phyloP scores from a whole-genome alignment of 2,329 filamentous ascomycete genomes.

The Leptoxyphium fumago region DNA sequence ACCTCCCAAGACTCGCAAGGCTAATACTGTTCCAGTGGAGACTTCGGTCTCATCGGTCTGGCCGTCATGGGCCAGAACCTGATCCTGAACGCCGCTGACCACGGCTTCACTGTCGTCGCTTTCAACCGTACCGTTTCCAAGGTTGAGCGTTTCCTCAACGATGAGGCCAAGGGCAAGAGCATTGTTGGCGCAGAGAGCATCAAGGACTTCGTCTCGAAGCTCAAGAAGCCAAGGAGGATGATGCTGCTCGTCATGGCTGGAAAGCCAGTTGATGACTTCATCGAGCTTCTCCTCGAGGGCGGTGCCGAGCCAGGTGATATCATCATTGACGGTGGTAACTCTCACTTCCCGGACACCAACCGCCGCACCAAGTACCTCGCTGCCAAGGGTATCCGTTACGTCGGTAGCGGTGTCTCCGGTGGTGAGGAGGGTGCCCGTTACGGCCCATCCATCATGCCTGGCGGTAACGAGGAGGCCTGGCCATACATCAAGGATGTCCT shows the following conservation, averaged over 20 bases:
- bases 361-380: slow-evolving; percentile 82
- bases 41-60: slow-evolving; percentile 40
- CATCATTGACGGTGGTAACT: slow-evolving; percentile 99
- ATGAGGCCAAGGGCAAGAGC: slow-evolving; percentile 58
- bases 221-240: slow-evolving; percentile 91
- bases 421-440: slow-evolving; percentile 98
- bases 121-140: slow-evolving; percentile 98
- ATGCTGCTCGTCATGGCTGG: slow-evolving; percentile 99
- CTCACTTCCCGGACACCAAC: slow-evolving; percentile 98
- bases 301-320: slow-evolving; percentile 79
- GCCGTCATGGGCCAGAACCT: slow-evolving; percentile 40
- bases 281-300: slow-evolving; percentile 59
- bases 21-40: slow-evolving; percentile 21
- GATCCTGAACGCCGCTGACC: slow-evolving; percentile 41
- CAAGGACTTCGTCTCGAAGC: slow-evolving; percentile 89
- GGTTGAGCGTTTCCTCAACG: slow-evolving; percentile 54
- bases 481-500: slow-evolving; percentile 98
- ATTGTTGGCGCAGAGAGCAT: slow-evolving; percentile 86
- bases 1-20: too few relatives aligned
- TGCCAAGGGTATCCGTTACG: slow-evolving; percentile 81
- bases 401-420: slow-evolving; percentile 94
- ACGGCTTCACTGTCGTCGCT: slow-evolving; percentile 85
- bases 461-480: slow-evolving; percentile 97
- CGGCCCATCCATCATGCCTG: slow-evolving; percentile 95
- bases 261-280: slow-evolving; percentile 96